Conservation (phyloP, 352 stramenopile genomes). For the Globisporangium splendens region DNA sequence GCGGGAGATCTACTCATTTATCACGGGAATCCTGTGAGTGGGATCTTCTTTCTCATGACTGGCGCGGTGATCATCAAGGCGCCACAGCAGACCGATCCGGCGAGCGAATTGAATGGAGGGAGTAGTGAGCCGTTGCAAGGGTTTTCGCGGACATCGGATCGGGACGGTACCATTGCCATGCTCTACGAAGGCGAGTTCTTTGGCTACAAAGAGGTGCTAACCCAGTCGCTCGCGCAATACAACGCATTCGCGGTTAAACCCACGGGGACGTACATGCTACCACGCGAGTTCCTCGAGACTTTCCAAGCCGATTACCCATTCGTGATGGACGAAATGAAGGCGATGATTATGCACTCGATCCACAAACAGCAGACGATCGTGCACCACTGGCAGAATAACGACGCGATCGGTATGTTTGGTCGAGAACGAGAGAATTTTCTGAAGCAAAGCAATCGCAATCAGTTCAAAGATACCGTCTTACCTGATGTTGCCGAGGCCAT, state of each 20-base stretch:
- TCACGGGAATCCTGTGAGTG: conserved; percentile 60
- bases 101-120: not conserved
- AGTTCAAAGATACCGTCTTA: conserved; percentile 9
- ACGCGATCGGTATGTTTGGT: conserved; percentile 52
- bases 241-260: conserved; percentile 62
- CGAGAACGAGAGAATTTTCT: conserved; percentile 39
- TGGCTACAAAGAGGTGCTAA: conserved; percentile 73
- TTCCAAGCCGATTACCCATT: conserved; percentile 48
- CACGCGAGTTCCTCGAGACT: conserved; percentile 53
- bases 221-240: conserved; percentile 49
- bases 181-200: conserved; percentile 78
- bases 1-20: conserved; percentile 71
- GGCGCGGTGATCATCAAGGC: conserved; percentile 52
- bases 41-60: conserved; percentile 76
- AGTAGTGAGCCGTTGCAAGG: not conserved
- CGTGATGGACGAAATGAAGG: conserved; percentile 63
- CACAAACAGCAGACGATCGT: conserved; percentile 71
- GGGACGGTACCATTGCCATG: conserved; percentile 49
- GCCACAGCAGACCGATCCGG: conserved; percentile 7
- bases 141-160: conserved; percentile 8
- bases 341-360: conserved; percentile 74
- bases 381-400: conserved; percentile 71
- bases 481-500: conserved; percentile 1
- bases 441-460: conserved; percentile 14
- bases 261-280: conserved; percentile 61